Base-by-base conservation (phyloP, 2,329 filamentous ascomycete species). In the Trichoderma sp. region DNA sequence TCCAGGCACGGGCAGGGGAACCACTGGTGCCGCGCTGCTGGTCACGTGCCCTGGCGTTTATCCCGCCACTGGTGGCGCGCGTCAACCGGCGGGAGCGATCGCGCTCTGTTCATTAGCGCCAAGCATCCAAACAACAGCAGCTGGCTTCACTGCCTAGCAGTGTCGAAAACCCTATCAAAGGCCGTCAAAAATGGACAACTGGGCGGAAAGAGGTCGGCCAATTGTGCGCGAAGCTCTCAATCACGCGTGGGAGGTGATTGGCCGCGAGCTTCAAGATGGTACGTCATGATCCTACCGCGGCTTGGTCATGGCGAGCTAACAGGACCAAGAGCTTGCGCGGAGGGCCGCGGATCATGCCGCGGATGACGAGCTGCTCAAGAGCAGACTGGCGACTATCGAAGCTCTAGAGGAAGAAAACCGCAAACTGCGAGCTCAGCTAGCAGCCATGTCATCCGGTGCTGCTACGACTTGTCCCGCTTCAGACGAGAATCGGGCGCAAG, bases 351-450 rank as follows among this genome's bases (percentile, higher is more conserved):
- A 59, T 21, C 30, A 45, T 24, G 52, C 51, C 28, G 43, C 45
- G n/a, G 30, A 57, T 50, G 57, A 60, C 10, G 50, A 65, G 5
- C 28, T 43, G 10, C n/a, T 63, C 10, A 26, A 66, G n/a, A 56
- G 51, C 19, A 58, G 65, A 3, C 43, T 57, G 12, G 72, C 71
- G 17, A 68, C 73, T 28, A 75, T 75, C 21, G 73, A 76, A 15
- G 71, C 68, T 1, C 69, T 84, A 28, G 76, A 81, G 62, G 69
- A 76, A 17, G 80, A 83, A 66, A 83, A 82, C 58, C 69, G 68
- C n/a, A 67, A 72, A 5, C 74, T 85, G 6, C 76, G 74, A 57
- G 70, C 68, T 39, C 75, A 81, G 61, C 66, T 83, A 10, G 63
- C 65, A 6, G 28, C 34, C 17, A 17, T 34, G 10, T 56, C 54